Base-by-base conservation (phyloP, 129 eudicot species). In the Calendula officinalis region DNA sequence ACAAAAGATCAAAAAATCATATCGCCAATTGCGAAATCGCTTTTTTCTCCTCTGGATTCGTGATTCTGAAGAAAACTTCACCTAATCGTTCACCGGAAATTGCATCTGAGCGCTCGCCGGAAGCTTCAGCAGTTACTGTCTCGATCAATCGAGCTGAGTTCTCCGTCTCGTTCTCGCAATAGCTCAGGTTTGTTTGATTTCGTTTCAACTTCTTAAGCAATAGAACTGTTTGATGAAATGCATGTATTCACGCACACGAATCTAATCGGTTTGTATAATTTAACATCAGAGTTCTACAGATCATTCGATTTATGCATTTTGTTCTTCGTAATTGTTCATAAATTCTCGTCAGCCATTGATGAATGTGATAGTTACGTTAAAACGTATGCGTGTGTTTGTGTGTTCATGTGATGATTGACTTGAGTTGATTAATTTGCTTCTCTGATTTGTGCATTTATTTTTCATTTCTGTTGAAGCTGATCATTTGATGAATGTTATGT, bases 211-310 rank as follows among this genome's bases (percentile, higher is more conserved):
- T 51, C 15, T 40, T 60, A 22, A 7, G 51, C n/a, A 22, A 51
- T 17, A 39, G 12, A 71, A 51, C 38, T 71, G 77, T 64, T 36
- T 37, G 67, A 45, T 64, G 46, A 65, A 64, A 65, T 65, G 72
- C 72, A 56, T 65, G 60, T 57, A 17, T 16, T 13, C 14, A 47
- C 46, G 34, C 61, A 4, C 12, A 42, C 3, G 14, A 63, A 34
- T 36, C 33, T 43, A 50, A 33, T 38, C 15, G 8, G 33, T 53
- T 53, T 63, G 57, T 54, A 6, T 32, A 41, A 30, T 53, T 42
- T 35, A 47, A 40, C 36, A 70, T 60, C 72, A 11, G 41, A 47
- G 37, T 16, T 59, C 7, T 5, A 2, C 13, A 49, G 55, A 61
- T 61, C 42, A 35, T 3, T 14, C 30, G 35, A 39, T 40, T 60